These are phyloP conservation scores for Lenwebbia sp. DNA, from an alignment of 345 rosid genomes.

Conservation along the genomic window DNA sequence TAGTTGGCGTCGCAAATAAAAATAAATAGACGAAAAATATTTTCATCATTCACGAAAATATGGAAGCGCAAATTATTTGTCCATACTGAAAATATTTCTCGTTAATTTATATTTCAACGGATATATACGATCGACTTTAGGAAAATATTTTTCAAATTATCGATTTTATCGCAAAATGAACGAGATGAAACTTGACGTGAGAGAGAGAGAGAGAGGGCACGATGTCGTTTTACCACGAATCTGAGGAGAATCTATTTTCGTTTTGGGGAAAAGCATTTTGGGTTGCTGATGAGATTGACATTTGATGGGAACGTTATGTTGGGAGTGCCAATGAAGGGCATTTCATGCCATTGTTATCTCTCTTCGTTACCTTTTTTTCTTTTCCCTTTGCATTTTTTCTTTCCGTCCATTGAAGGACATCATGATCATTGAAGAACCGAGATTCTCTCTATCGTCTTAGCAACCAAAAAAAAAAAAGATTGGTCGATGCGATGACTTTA, in stretches of 20 bases:
- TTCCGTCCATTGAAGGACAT: neutral
- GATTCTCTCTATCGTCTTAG: neutral
- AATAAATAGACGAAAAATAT: neutral
- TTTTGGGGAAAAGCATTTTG: neutral
- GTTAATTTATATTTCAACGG: too few species aligned
- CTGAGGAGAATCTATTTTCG: neutral
- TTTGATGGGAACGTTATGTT: neutral
- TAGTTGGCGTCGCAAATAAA: fast-evolving
- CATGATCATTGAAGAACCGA: neutral
- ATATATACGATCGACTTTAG: too few species aligned
- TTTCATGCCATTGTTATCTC: neutral
- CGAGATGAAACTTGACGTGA: neutral
- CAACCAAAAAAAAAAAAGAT: neutral
- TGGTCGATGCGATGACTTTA: neutral
- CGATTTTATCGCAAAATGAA: too few species aligned
- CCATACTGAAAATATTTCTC: too few species aligned
- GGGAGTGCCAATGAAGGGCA: neutral
- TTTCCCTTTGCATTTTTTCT: neutral
- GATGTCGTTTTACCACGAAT: neutral
- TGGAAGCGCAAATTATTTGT: neutral
- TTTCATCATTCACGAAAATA: fast-evolving
- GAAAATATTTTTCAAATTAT: too few species aligned
- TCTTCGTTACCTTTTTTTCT: neutral
- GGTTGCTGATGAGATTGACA: neutral
- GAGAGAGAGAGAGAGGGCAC: neutral